Conservation (phyloP, 1,284 basidiomycete species). For the Inonotus obliquus region DNA sequence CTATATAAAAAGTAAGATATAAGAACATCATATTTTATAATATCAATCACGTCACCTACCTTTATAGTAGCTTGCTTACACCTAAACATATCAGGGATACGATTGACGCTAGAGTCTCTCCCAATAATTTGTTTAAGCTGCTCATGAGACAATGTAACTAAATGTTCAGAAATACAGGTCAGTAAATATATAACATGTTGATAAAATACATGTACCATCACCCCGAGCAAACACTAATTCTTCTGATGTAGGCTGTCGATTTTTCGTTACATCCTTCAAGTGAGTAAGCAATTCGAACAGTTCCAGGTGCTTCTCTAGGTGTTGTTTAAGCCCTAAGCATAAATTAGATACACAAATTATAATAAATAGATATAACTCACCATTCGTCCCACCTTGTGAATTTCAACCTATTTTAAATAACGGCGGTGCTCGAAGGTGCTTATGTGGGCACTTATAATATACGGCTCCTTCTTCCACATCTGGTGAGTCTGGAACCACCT, state of each 20-base stretch:
- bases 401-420: neutral
- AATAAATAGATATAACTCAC: neutral
- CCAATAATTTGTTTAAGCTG: neutral
- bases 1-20: conserved; percentile 1
- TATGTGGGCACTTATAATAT: neutral
- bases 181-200: neutral
- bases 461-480: neutral
- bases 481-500: neutral
- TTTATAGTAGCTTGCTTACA: neutral
- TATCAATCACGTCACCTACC: neutral
- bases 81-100: neutral
- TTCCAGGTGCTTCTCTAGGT: neutral
- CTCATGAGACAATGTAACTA: neutral
- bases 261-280: neutral
- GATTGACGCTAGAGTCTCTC: neutral
- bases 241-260: neutral
- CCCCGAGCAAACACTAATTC: neutral
- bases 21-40: neutral
- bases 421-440: neutral
- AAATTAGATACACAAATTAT: neutral
- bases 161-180: neutral
- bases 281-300: neutral
- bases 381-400: neutral
- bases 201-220: neutral
- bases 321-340: neutral